These are phyloP conservation scores for Babesia ovata DNA, from an alignment of 169 alveolate genomes.

Conservation along the genomic window DNA sequence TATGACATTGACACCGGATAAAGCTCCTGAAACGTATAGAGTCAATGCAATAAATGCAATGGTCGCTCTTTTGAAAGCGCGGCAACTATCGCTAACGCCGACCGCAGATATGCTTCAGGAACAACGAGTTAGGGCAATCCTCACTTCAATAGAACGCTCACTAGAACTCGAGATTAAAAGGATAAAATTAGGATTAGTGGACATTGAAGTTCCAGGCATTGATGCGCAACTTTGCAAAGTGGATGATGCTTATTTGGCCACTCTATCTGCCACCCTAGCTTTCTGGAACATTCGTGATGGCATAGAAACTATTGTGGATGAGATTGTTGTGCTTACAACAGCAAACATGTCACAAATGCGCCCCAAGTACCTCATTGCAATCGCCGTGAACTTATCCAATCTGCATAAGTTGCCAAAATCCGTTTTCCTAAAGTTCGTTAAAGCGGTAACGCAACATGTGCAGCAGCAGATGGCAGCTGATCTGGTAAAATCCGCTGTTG, in stretches of 20 bases:
- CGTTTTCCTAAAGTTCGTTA: slow-evolving; percentile 32
- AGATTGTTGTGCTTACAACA: slow-evolving; percentile 20
- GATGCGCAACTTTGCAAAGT: slow-evolving; percentile 37
- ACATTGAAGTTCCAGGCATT: slow-evolving; percentile 17
- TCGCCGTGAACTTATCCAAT: slow-evolving; percentile 28
- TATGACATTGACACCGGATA: slow-evolving; percentile 19
- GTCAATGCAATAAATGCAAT: slow-evolving; percentile 39
- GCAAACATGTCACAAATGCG: slow-evolving; percentile 13
- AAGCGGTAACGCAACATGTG: slow-evolving; percentile 17
- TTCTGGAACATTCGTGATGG: slow-evolving; percentile 42
- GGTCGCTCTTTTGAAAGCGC: slow-evolving; percentile 39
- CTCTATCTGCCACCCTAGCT: slow-evolving; percentile 49
- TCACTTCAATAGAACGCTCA: slow-evolving; percentile 32
- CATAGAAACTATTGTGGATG: slow-evolving; percentile 43
- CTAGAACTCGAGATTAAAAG: slow-evolving; percentile 35
- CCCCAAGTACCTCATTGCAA: slow-evolving; percentile 35
- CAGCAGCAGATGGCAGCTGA: slow-evolving; percentile 7
- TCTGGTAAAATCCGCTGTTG: slow-evolving; percentile 21
- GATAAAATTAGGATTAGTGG: slow-evolving; percentile 33
- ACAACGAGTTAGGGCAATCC: slow-evolving; percentile 36
- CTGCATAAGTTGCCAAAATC: slow-evolving; percentile 45
- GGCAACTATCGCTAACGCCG: slow-evolving; percentile 2
- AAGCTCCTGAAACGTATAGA: slow-evolving; percentile 7
- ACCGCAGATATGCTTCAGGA: slow-evolving; percentile 47
- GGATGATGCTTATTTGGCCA: slow-evolving; percentile 45